Percentiles rank a stretch among this genome's conserved stretches.
Conservation (phyloP, 2,329 filamentous ascomycete genomes). For the Diaporthe humulicola region DNA sequence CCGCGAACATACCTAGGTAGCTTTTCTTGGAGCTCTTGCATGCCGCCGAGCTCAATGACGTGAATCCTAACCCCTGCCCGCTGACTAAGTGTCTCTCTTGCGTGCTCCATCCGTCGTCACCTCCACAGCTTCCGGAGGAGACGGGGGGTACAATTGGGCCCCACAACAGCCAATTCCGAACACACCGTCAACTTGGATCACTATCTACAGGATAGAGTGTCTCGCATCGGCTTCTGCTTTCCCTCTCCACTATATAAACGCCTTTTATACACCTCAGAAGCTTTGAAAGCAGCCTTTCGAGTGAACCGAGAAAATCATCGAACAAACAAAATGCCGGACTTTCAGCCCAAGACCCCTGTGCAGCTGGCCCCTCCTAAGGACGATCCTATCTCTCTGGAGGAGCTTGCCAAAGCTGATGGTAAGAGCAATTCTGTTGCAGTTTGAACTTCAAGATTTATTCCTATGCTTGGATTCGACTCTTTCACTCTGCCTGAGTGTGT, state of each 20-base stretch:
- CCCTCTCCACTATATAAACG: no score
- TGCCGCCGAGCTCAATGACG: slow-evolving; percentile 31
- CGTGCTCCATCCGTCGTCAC: neutral
- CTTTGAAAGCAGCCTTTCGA: neutral
- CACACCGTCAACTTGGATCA: slow-evolving; percentile 9
- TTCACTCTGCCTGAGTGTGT: neutral
- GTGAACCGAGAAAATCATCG: neutral
- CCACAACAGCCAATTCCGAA: slow-evolving; percentile 27
- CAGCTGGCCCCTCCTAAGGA: slow-evolving; percentile 86
- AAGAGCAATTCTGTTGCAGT: slow-evolving; percentile 49
- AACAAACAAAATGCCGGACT: slow-evolving; percentile 67
- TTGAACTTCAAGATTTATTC: neutral
- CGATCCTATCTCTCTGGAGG: slow-evolving; percentile 84
- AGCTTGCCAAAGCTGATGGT: slow-evolving; percentile 88
- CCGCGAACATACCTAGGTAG: neutral
- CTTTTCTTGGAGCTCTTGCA: slow-evolving; percentile 29
- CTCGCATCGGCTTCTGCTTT: no score
- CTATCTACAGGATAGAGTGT: neutral
- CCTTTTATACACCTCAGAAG: neutral
- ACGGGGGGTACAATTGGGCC: neutral
- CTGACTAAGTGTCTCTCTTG: slow-evolving; percentile 11
- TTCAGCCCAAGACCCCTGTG: slow-evolving; percentile 83
- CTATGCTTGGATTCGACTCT: neutral
- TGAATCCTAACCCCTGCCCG: neutral
- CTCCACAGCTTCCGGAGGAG: slow-evolving; percentile 19